Evolutionary conservation across 2,329 filamentous ascomycete genomes (phyloP).

Genomic region (Pseudogymnoascus sp.): DNA sequence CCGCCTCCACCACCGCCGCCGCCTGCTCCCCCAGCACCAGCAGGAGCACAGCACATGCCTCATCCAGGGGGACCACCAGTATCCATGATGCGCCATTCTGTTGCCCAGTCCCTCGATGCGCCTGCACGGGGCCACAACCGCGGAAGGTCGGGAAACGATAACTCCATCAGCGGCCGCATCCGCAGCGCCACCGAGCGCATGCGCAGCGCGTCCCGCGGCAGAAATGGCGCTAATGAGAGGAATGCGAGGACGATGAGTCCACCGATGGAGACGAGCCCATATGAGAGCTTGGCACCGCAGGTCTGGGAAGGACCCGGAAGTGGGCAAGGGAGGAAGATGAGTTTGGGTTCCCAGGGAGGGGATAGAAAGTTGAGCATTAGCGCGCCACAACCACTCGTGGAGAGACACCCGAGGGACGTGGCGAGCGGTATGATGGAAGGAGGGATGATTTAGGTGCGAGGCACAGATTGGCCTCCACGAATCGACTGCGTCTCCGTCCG

Average conservation of each 20-base stretch:
- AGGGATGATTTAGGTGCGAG: constrained; percentile 27
- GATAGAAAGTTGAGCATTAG: not conserved
- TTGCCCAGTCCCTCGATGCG: not conserved
- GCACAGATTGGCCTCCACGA: not conserved
- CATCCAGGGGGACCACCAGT: not conserved
- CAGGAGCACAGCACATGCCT: not conserved
- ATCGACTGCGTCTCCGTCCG: not conserved
- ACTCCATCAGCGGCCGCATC: constrained; percentile 46
- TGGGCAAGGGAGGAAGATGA: constrained; percentile 12
- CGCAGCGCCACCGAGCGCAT: constrained; percentile 53
- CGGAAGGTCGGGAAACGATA: constrained; percentile 48
- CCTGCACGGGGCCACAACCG: constrained; percentile 40
- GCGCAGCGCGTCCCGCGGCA: constrained; percentile 51
- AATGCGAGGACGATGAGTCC: constrained; percentile 22
- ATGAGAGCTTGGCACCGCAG: constrained; percentile 25
- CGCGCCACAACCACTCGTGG: constrained; percentile 7
- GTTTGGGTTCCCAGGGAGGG: constrained; percentile 12
- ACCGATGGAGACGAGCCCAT: constrained; percentile 22
- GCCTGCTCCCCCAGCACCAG: constrained; percentile 21
- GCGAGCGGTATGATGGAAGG: constrained; percentile 28
- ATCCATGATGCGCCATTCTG: constrained; percentile 3
- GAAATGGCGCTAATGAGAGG: constrained; percentile 31
- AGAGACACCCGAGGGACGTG: constrained; percentile 29
- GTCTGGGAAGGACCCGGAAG: constrained; percentile 16
- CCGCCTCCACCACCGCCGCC: constrained; percentile 41